Evolutionary conservation across 805 yeast genomes (phyloP), one percentile per base, ranked within the genome.

Genomic region (Zygosaccharomyces bisporus): DNA sequence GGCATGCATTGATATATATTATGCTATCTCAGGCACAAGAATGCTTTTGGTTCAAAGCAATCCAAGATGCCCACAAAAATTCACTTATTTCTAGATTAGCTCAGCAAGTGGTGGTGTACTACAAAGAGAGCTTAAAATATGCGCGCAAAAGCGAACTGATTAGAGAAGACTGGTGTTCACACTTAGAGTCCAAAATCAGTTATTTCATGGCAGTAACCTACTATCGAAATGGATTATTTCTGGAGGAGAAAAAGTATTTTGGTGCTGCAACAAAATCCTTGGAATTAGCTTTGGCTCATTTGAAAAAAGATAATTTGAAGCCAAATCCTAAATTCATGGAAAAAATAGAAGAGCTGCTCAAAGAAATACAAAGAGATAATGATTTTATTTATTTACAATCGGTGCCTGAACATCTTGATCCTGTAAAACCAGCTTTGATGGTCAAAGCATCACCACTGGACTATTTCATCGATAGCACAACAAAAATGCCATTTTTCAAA

Each of bases 11-110:
- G 42, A 64, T 72, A 29, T 52, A 60, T 9, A 56, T 88, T 27
- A 76, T 77, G 77, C 58, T 85, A 31, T 93, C 95, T 0, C 95
- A 87, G 56, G 93, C 95, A 0, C 96, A 89, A 63, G 96, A 90
- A 57, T 73, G 79, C 9, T 79, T 83, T 40, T 89, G 96, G 96
- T 79, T 76, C 38, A 81, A 81, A 54, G 88, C 95, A 0, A 44
- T 49, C 6, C 47, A 46, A 20, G 58, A 52, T 40, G 63, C 71
- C 0, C 61, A 66, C 30, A 83, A 80, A 53, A 80, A 84, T 56
- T 67, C 82, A 0, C 67, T 80, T 3, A 64, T 89, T 2, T 74
- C 93, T 0, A 77, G 79, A 53, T 64, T 90, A 35, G 76, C 95
- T 0, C 62, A 70, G 4, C 87, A 82, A 55, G 82, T 80, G 0